Evolutionary conservation across 2,329 filamentous ascomycete genomes (phyloP), one percentile per base, ranked within the genome.

Genomic region (Xylariaceae sp.): DNA sequence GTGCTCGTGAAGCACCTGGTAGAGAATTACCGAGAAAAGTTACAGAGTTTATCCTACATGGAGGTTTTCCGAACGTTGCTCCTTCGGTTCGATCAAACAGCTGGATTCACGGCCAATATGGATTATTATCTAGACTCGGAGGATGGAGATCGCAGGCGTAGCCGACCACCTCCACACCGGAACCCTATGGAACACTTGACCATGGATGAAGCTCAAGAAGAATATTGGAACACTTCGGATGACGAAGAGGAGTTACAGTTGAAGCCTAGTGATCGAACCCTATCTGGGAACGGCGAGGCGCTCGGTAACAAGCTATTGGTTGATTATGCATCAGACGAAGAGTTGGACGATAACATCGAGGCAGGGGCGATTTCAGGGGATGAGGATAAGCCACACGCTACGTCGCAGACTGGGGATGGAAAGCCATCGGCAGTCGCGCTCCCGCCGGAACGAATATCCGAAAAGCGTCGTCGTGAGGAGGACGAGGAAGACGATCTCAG

Each of bases 401-500:
- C 68, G 30, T 65, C 60, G 9, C 59, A 70, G 51, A 71, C 68
- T 37, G 67, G 71, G 41, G 67, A 65, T 47, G 67, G 67, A n/a
- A 67, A 69, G 31, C 62, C 71, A 11, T 65, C 67, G 4, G 63
- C 72, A 29, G 66, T 68, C 5, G 79, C 77, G 26, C 83, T 86
- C 0, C 86, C 87, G 3, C 87, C 86, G 0, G 90, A 96, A 70
- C 81, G 89, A 51, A 73, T 95, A 19, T 87, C 90, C 0, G 89
- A 95, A 70, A 97, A 97, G 72, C 86, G 92, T 47, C 83, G 92
- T 47, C 83, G 94, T 64, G 91, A 96, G 68, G 92, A 96, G 54
- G 90, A 95, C 58, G 92, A 96, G 45, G 91, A 96, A 53, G 91
- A 96, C 61, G 89, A 92, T 66, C 74, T 97, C n/a, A 85, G 85